phyloP scores from a whole-genome alignment of 306 rosid genomes.

The Vigna hirtella region DNA sequence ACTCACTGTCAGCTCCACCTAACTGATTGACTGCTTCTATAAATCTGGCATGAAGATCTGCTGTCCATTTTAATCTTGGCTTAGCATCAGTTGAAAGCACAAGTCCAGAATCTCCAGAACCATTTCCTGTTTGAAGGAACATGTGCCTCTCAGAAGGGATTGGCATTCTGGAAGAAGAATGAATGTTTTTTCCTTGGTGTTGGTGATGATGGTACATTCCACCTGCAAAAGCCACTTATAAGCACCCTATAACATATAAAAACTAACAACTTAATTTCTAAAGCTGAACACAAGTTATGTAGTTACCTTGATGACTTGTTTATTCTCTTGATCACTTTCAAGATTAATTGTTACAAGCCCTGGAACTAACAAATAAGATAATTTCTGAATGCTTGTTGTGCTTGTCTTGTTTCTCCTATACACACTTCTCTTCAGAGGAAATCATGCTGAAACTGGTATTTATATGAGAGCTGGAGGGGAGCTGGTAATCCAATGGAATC shows the following conservation, averaged over 20 bases:
- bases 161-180: slow-evolving; percentile 69
- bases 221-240: slow-evolving; percentile 42
- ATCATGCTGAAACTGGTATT: slow-evolving; percentile 52
- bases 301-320: slow-evolving; percentile 50
- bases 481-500: slow-evolving; percentile 54
- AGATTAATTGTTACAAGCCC: background rate
- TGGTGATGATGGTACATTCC: slow-evolving; percentile 79
- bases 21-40: slow-evolving; percentile 89
- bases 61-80: slow-evolving; percentile 95
- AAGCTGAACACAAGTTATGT: slow-evolving; percentile 31
- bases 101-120: slow-evolving; percentile 84
- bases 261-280: slow-evolving; percentile 21
- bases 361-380: slow-evolving; percentile 31
- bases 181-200: slow-evolving; percentile 68
- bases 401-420: slow-evolving; percentile 46
- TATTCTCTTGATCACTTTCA: slow-evolving; percentile 40
- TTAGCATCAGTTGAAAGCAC: slow-evolving; percentile 97
- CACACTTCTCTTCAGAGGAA: slow-evolving; percentile 52
- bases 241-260: slow-evolving; percentile 38
- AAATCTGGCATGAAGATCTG: slow-evolving; percentile 91
- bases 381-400: slow-evolving; percentile 43
- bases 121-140: slow-evolving; percentile 74
- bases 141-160: slow-evolving; percentile 74
- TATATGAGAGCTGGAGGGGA: slow-evolving; percentile 50
- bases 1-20: slow-evolving; percentile 98